phyloP scores from a whole-genome alignment of 768 basidiomycete genomes.

The Megacollybia marginata region DNA sequence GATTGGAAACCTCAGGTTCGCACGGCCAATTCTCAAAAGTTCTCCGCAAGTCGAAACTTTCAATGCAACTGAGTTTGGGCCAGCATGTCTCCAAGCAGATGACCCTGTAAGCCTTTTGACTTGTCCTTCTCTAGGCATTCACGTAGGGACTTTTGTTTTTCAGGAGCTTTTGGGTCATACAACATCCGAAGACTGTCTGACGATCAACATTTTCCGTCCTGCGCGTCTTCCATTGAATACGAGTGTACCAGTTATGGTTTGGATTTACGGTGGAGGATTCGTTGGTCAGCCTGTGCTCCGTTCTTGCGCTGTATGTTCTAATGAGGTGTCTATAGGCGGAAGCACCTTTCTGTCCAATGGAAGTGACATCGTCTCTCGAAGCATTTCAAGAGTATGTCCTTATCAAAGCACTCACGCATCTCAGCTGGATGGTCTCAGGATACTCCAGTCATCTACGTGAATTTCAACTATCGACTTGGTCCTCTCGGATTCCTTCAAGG shows the following conservation, averaged over 20 bases:
- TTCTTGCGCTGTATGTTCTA: conserved; percentile 2
- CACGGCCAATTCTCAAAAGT: conserved; percentile 12
- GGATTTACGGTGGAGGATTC: conserved; percentile 7
- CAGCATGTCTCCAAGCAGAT: conserved; percentile 11
- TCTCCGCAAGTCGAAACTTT: conserved; percentile 9
- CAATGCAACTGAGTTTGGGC: conserved; percentile 12
- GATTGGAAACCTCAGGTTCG: conserved; percentile 13
- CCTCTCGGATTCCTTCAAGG: conserved; percentile 27
- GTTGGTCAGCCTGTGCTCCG: conserved; percentile 1
- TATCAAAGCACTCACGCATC: not conserved
- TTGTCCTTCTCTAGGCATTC: too few species aligned
- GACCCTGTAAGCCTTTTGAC: not conserved
- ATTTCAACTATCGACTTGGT: too few species aligned
- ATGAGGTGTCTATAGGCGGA: conserved; percentile 18
- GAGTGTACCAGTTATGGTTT: conserved; percentile 3
- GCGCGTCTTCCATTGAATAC: conserved; percentile 8
- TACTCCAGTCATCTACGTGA: too few species aligned
- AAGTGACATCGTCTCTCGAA: conserved; percentile 7
- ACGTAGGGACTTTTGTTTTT: not conserved
- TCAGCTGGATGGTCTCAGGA: conserved; percentile 22
- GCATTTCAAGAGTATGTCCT: too few species aligned
- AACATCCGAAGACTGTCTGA: too few species aligned
- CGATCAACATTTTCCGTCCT: conserved; percentile 36
- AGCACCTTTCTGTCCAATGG: conserved; percentile 18
- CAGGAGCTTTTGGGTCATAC: conserved; percentile 14